Evolutionary conservation across 208 protist genomes (phyloP).

Genomic region (Leishmania amazonensis): DNA sequence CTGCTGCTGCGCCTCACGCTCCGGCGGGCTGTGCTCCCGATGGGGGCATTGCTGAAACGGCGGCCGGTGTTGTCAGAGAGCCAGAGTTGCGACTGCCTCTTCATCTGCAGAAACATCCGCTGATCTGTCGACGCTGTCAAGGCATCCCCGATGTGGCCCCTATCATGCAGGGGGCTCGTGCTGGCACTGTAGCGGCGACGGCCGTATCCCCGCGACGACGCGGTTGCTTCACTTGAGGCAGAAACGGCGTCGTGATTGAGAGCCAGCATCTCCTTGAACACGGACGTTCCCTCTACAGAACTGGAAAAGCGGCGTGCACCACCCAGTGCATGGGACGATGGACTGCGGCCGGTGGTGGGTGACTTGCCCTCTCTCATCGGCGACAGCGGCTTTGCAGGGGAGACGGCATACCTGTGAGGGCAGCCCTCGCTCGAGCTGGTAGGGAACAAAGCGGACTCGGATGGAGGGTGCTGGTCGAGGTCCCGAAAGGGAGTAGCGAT

Average conservation of each 20-base stretch:
- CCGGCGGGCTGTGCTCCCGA: background rate
- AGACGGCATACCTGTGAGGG: background rate
- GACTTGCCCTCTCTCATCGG: background rate
- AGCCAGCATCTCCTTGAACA: background rate
- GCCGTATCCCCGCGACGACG: background rate
- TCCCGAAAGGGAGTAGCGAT: background rate
- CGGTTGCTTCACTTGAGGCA: background rate
- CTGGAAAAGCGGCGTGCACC: background rate
- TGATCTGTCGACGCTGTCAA: conserved; percentile 1
- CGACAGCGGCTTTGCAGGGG: conserved; percentile 3
- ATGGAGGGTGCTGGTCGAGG: background rate
- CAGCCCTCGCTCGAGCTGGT: background rate
- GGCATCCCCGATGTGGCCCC: background rate
- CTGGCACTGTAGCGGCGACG: conserved; percentile 4
- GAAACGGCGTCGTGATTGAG: background rate
- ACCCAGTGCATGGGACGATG: background rate
- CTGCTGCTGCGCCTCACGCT: background rate
- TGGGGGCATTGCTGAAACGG: background rate
- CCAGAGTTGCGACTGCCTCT: background rate
- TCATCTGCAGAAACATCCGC: background rate
- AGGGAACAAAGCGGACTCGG: background rate
- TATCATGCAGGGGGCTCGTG: background rate
- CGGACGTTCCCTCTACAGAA: background rate
- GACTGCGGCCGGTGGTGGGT: background rate
- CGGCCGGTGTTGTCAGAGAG: background rate